Evolutionary conservation across 352 stramenopile genomes (phyloP).

Genomic region (Globisporangium megalacanthum): DNA sequence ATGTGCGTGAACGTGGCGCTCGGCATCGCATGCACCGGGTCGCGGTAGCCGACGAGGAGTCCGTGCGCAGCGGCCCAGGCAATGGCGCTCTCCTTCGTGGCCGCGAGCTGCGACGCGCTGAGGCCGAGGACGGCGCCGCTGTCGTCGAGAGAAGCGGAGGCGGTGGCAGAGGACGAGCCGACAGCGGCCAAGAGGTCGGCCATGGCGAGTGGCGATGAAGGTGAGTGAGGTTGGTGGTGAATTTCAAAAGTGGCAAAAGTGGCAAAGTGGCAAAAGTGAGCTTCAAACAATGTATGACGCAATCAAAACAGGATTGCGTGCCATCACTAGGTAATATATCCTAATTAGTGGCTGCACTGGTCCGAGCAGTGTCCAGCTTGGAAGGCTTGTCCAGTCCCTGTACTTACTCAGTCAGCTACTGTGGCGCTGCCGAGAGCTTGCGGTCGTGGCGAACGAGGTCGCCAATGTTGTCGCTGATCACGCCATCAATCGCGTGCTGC

Average conservation of each 20-base stretch:
- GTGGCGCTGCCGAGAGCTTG: conserved; percentile 15
- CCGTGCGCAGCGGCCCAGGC: conserved; percentile 68
- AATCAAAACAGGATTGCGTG: too few relatives aligned
- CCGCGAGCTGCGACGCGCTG: conserved; percentile 26
- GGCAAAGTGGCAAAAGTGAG: too few relatives aligned
- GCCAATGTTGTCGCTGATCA: conserved; percentile 83
- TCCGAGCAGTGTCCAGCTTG: too few relatives aligned
- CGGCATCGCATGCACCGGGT: conserved; percentile 17
- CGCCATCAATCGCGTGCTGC: conserved; percentile 52
- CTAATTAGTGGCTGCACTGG: too few relatives aligned
- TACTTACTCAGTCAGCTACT: background rate
- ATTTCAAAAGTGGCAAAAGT: too few relatives aligned
- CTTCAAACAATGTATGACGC: too few relatives aligned
- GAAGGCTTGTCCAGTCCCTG: too few relatives aligned
- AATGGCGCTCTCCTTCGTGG: conserved; percentile 68
- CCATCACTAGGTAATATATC: too few relatives aligned
- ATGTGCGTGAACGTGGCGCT: conserved; percentile 69
- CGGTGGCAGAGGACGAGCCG: conserved; percentile 14
- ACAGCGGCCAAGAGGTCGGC: conserved; percentile 41
- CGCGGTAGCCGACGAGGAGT: conserved; percentile 60
- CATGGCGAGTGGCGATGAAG: background rate
- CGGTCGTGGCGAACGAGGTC: conserved; percentile 59
- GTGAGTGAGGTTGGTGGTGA: too few relatives aligned
- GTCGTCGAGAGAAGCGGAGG: conserved; percentile 5
- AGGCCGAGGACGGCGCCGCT: conserved; percentile 41